phyloP scores from a whole-genome alignment of 2,329 filamentous ascomycete species.

The Talaromyces sp. region DNA sequence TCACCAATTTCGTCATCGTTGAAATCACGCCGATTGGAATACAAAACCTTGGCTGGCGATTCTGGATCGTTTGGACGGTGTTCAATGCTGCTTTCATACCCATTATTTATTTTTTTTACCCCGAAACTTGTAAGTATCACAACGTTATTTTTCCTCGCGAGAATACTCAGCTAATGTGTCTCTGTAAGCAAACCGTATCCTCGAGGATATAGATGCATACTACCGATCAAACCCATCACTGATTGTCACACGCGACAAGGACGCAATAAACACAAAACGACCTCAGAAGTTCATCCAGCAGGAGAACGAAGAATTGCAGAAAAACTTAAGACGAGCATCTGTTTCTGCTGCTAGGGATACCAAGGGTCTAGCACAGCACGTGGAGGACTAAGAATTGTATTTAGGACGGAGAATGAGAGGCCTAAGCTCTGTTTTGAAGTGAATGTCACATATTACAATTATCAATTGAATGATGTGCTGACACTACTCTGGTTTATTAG shows the following conservation, averaged over 20 bases:
- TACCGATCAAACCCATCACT: slow-evolving; percentile 32
- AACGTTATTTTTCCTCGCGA: background rate
- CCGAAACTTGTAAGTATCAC: slow-evolving; percentile 12
- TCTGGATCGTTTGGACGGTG: slow-evolving; percentile 20
- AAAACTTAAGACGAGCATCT: too few relatives aligned
- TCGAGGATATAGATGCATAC: slow-evolving; percentile 30
- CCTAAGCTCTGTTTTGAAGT: too few relatives aligned
- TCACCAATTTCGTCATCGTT: slow-evolving; percentile 17
- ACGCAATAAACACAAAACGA: slow-evolving; percentile 42
- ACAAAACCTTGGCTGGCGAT: slow-evolving; percentile 19
- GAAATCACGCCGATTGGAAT: slow-evolving; percentile 18
- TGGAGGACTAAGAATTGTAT: too few relatives aligned
- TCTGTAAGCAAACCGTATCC: slow-evolving; percentile 2
- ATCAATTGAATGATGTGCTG: too few relatives aligned
- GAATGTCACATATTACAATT: too few relatives aligned
- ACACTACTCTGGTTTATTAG: too few relatives aligned
- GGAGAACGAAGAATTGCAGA: slow-evolving; percentile 31
- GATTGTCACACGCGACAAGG: slow-evolving; percentile 45
- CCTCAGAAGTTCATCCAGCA: slow-evolving; percentile 45
- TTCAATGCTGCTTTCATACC: slow-evolving; percentile 19
- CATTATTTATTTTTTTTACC: slow-evolving; percentile 21
- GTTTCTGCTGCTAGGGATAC: too few relatives aligned
- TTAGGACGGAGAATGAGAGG: too few relatives aligned
- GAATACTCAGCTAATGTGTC: background rate
- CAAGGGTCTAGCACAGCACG: too few relatives aligned